Percentiles rank a stretch among this genome's conserved stretches.
Evolutionary conservation across 2,329 filamentous ascomycete genomes (phyloP).

Genomic region (Didymella lethalis): DNA sequence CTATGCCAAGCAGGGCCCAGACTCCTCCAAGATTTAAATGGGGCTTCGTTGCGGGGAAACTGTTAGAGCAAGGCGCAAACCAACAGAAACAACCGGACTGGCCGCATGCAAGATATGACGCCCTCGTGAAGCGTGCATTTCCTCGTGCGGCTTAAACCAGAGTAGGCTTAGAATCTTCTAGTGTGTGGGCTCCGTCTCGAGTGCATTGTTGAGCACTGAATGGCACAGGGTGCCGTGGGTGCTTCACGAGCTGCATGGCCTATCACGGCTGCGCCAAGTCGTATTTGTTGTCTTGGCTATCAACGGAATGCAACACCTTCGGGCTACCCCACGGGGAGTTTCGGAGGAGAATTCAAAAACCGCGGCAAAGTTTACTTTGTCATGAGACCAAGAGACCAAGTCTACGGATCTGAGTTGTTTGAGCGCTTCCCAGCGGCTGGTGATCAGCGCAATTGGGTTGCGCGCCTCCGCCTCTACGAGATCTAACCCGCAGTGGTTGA

Average conservation of each 20-base stretch:
- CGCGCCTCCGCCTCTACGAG: conserved; percentile 9
- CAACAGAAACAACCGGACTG: conserved; percentile 11
- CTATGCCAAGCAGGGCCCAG: conserved; percentile 35
- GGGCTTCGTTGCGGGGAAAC: conserved; percentile 26
- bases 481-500: conserved; percentile 1
- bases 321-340: conserved; percentile 22
- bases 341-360: conserved; percentile 18
- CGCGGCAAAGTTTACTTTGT: conserved; percentile 8
- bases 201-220: conserved; percentile 18
- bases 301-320: conserved; percentile 18
- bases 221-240: neutral
- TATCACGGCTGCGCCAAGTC: conserved; percentile 30
- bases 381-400: conserved; percentile 10
- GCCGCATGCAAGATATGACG: conserved; percentile 18
- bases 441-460: neutral
- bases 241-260: conserved; percentile 15
- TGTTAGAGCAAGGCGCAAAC: too few species aligned
- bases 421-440: conserved; percentile 11
- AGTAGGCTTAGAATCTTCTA: conserved; percentile 19
- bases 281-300: conserved; percentile 24
- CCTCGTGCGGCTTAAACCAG: conserved; percentile 10
- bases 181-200: conserved; percentile 29
- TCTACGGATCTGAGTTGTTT: conserved; percentile 14
- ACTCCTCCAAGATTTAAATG: conserved; percentile 27
- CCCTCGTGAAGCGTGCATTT: conserved; percentile 14